phyloP scores from a whole-genome alignment of 306 rosid species.

The Carpinus viminea region DNA sequence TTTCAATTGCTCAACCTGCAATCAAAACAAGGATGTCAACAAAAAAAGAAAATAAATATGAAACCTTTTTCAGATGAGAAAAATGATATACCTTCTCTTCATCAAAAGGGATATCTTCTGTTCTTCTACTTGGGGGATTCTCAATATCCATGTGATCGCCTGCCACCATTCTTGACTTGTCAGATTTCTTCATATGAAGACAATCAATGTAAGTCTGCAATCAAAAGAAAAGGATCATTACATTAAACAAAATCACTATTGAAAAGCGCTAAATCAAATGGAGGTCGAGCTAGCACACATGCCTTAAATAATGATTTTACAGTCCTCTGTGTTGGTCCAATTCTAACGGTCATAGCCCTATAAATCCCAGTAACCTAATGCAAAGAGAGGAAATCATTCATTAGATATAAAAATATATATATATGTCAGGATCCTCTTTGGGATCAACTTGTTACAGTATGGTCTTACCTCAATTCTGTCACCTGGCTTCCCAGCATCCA shows the following conservation, averaged over 20 bases:
- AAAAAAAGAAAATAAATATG: constrained; percentile 18
- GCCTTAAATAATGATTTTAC: constrained; percentile 96
- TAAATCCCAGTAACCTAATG: constrained; percentile 87
- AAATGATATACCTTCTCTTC: constrained; percentile 58
- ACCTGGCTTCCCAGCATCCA: constrained; percentile 94
- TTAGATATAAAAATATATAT: constrained; percentile 20
- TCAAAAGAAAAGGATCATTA: constrained; percentile 18
- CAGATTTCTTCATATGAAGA: constrained; percentile 86
- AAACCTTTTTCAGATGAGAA: not conserved
- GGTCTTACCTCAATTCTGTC: constrained; percentile 90
- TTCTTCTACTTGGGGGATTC: constrained; percentile 31
- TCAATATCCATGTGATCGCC: constrained; percentile 69
- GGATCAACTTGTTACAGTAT: constrained; percentile 8
- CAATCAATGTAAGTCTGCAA: constrained; percentile 92
- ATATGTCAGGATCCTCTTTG: constrained; percentile 8
- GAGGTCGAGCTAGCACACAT: constrained; percentile 11
- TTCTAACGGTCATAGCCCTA: constrained; percentile 93
- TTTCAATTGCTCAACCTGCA: constrained; percentile 74
- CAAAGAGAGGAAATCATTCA: constrained; percentile 26
- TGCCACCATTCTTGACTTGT: constrained; percentile 82
- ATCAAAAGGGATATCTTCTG: constrained; percentile 55
- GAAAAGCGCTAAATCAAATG: constrained; percentile 12
- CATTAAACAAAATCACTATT: constrained; percentile 19
- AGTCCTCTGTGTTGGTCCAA: constrained; percentile 95
- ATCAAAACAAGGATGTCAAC: constrained; percentile 32